These are phyloP conservation scores for Hymenochaete sp. DNA, from an alignment of 1,284 basidiomycete species.

Conservation along the genomic window DNA sequence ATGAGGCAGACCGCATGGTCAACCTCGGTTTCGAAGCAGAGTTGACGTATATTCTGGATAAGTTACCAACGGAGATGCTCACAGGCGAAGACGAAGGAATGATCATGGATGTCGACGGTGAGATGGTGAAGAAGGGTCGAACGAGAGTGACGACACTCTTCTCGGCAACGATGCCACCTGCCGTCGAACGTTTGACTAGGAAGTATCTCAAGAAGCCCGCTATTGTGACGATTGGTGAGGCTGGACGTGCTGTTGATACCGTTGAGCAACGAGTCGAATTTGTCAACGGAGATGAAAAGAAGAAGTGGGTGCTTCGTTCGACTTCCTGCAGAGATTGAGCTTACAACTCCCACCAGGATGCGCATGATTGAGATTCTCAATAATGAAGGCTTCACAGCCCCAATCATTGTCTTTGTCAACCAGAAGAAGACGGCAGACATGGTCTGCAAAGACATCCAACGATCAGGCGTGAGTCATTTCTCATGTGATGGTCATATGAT, in stretches of 20 bases:
- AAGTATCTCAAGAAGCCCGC: conserved; percentile 93
- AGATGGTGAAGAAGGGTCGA: conserved; percentile 63
- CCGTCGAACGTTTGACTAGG: conserved; percentile 87
- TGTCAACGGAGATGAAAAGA: conserved; percentile 86
- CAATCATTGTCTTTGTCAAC: conserved; percentile 98
- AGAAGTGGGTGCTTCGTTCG: conserved; percentile 53
- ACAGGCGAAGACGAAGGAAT: conserved; percentile 68
- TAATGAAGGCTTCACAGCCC: conserved; percentile 71
- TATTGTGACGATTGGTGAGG: conserved; percentile 95
- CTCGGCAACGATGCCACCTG: conserved; percentile 96
- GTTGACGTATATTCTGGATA: conserved; percentile 91
- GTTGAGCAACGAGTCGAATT: conserved; percentile 97
- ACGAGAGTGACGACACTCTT: conserved; percentile 89
- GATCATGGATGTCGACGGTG: conserved; percentile 60
- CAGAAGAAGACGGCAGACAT: conserved; percentile 98
- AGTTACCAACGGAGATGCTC: conserved; percentile 79
- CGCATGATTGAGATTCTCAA: conserved; percentile 87
- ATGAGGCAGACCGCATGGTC: conserved; percentile 99
- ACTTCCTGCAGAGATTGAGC: conserved; percentile 5
- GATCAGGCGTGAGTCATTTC: conserved; percentile 57
- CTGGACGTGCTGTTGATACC: conserved; percentile 94
- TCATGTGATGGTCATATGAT: conserved; percentile 3
- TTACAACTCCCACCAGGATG: conserved; percentile 39
- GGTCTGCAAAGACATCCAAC: conserved; percentile 86
- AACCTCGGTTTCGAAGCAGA: conserved; percentile 94